These are phyloP conservation scores for Stemphylium beticola DNA, from an alignment of 2,329 filamentous ascomycete species.

Conservation along the genomic window DNA sequence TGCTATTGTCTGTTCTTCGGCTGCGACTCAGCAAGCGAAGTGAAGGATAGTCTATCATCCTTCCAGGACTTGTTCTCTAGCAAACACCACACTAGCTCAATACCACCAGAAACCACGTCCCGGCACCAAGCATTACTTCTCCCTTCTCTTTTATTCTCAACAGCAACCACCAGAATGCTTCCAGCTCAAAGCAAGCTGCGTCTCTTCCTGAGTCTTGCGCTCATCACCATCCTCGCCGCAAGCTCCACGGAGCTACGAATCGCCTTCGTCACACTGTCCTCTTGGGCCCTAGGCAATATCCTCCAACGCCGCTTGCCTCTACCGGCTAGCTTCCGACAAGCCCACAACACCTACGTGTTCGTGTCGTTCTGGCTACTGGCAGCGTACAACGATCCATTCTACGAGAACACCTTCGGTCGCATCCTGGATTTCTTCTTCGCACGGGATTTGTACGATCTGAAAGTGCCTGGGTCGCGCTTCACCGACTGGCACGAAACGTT, in stretches of 20 bases:
- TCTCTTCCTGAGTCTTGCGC: conserved; percentile 12
- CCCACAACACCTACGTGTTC: conserved; percentile 7
- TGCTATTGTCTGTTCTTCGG: neutral
- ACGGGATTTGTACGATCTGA: conserved; percentile 2
- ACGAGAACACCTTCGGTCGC: conserved; percentile 12
- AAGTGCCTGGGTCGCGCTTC: conserved; percentile 17
- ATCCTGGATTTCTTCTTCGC: conserved; percentile 10
- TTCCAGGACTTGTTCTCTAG: neutral
- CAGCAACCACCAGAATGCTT: conserved; percentile 13
- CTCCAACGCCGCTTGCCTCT: neutral
- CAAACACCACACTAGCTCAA: neutral
- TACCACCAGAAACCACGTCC: neutral
- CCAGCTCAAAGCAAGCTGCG: conserved; percentile 1
- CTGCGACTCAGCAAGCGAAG: no score
- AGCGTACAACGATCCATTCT: conserved; percentile 16
- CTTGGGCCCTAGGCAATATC: conserved; percentile 16
- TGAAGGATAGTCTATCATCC: neutral
- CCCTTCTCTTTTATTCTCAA: neutral
- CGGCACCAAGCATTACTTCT: neutral
- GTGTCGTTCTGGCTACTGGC: conserved; percentile 14
- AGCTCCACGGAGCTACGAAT: conserved; percentile 15
- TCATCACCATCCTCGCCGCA: conserved; percentile 4
- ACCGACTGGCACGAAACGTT: conserved; percentile 13
- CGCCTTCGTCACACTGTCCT: conserved; percentile 4
- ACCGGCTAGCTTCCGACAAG: neutral